Evolutionary conservation across 2,329 filamentous ascomycete genomes (phyloP).

Genomic region (Aureobasidium sp.): DNA sequence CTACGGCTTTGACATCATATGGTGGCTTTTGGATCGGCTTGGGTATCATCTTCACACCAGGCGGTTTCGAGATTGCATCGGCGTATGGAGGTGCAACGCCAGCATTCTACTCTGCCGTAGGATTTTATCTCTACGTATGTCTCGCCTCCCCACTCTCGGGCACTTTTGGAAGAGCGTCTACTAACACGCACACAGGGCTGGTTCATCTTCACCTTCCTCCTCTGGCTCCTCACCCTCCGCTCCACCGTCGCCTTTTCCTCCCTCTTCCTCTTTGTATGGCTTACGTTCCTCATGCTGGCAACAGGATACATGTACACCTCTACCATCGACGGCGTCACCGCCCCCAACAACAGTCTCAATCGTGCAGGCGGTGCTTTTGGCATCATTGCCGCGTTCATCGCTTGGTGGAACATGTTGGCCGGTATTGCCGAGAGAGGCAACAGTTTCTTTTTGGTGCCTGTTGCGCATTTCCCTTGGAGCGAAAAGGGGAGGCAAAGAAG

Average conservation of each 20-base stretch:
- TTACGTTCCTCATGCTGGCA: constrained; percentile 63
- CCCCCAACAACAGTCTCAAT: constrained; percentile 29
- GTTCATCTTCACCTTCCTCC: constrained; percentile 76
- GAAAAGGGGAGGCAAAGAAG: constrained; percentile 9
- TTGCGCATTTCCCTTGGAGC: constrained; percentile 31
- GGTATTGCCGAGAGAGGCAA: constrained; percentile 60
- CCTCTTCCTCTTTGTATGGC: constrained; percentile 68
- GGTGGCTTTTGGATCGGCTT: constrained; percentile 78
- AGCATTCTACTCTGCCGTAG: constrained; percentile 53
- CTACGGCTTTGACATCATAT: constrained; percentile 71
- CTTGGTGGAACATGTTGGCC: constrained; percentile 68
- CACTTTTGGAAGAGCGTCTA: no score
- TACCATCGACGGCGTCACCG: constrained; percentile 29
- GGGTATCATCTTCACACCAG: constrained; percentile 62
- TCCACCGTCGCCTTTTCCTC: constrained; percentile 72
- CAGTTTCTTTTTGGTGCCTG: constrained; percentile 24
- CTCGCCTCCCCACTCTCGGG: neutral
- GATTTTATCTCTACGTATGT: constrained; percentile 56
- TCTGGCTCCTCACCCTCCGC: constrained; percentile 65
- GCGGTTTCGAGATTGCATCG: constrained; percentile 53
- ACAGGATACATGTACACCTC: constrained; percentile 47
- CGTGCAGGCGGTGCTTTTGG: constrained; percentile 73
- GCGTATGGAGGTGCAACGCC: constrained; percentile 32
- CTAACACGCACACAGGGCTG: constrained; percentile 45
- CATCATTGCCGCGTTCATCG: constrained; percentile 69